Evolutionary conservation across 352 stramenopile species (phyloP).

Genomic region (Globisporangium perplexum): DNA sequence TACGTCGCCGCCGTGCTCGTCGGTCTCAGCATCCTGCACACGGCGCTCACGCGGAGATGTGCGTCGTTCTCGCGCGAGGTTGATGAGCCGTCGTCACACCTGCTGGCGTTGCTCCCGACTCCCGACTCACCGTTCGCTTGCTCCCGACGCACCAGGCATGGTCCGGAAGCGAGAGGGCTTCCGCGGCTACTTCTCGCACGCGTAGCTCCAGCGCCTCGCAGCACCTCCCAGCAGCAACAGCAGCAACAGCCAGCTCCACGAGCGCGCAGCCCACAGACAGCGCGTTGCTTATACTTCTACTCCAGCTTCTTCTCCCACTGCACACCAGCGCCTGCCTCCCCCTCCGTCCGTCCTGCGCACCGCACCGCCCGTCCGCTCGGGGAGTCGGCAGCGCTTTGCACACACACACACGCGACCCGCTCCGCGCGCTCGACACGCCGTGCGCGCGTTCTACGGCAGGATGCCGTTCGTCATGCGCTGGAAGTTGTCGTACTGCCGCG

Average conservation of each 20-base stretch:
- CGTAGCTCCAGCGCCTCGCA: background rate
- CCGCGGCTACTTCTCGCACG: conserved; percentile 4
- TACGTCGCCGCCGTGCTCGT: conserved; percentile 37
- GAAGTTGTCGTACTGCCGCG: conserved; percentile 92
- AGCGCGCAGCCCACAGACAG: background rate
- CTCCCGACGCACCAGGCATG: conserved; percentile 1
- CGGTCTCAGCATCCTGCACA: conserved; percentile 58
- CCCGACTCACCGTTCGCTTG: background rate
- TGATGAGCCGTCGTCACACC: background rate
- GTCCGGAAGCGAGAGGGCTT: conserved; percentile 7
- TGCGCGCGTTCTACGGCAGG: conserved; percentile 78
- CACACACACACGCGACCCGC: too few species aligned
- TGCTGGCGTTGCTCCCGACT: background rate
- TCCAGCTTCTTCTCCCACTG: background rate
- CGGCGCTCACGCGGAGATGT: conserved; percentile 63
- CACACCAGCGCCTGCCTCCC: background rate
- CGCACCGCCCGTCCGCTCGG: background rate
- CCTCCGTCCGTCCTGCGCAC: background rate
- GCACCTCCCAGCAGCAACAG: background rate
- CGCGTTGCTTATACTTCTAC: background rate
- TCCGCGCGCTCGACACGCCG: too few species aligned
- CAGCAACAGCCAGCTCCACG: too few species aligned
- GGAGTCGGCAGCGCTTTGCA: background rate
- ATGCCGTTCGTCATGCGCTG: conserved; percentile 94
- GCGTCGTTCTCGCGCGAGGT: conserved; percentile 13